These are phyloP conservation scores for Graphiopsis chlorocephala DNA, from an alignment of 2,329 filamentous ascomycete genomes.

Conservation along the genomic window DNA sequence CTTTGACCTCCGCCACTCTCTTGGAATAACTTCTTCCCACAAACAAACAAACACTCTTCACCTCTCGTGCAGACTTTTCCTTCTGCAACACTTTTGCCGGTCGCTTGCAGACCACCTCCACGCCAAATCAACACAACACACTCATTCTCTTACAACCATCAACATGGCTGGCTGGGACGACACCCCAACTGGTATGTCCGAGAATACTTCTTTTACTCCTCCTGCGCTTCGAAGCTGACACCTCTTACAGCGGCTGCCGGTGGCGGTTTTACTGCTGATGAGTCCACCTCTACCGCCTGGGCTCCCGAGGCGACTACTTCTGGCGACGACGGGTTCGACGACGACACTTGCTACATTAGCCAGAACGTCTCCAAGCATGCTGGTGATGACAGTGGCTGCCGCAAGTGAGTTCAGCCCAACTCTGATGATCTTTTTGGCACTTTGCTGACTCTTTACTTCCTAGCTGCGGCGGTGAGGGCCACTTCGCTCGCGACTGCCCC, in stretches of 20 bases:
- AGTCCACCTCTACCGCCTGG: slow-evolving; percentile 15
- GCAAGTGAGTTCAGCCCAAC: slow-evolving; percentile 37
- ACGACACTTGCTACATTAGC: slow-evolving; percentile 20
- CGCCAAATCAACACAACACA: neutral
- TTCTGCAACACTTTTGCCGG: neutral
- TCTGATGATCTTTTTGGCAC: neutral
- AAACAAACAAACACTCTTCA: neutral
- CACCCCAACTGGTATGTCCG: slow-evolving; percentile 20
- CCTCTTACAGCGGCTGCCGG: slow-evolving; percentile 8
- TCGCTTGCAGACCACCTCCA: neutral
- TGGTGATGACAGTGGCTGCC: slow-evolving; percentile 36
- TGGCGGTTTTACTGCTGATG: slow-evolving; percentile 25
- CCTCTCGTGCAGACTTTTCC: neutral
- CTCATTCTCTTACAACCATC: slow-evolving; percentile 13
- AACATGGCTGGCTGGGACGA: slow-evolving; percentile 28
- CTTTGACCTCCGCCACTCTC: neutral
- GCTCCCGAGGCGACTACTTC: slow-evolving; percentile 10
- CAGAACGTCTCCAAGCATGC: slow-evolving; percentile 33
- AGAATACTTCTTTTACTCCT: neutral
- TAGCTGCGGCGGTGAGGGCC: slow-evolving; percentile 43
- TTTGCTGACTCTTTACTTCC: slow-evolving; percentile 27
- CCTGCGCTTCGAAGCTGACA: neutral
- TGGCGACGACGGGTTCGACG: neutral
- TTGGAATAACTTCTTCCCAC: neutral
- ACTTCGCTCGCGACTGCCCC: slow-evolving; percentile 51